Conservation (phyloP, 495 filamentous ascomycete species). For the Emericellopsis terricola region DNA sequence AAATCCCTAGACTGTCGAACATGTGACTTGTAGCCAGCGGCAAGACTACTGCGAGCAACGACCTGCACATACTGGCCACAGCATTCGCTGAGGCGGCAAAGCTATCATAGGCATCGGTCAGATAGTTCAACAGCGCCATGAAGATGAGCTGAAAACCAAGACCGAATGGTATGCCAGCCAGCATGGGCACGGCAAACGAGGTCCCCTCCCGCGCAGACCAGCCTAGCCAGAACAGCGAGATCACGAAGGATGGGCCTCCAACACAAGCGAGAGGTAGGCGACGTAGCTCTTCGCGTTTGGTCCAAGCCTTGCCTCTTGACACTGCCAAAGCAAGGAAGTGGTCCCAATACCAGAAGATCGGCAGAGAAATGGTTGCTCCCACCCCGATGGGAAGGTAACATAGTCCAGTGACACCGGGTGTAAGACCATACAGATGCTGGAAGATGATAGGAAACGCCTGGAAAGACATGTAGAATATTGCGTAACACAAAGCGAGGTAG, state of each 20-base stretch:
- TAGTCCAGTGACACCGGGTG: slow-evolving; percentile 24
- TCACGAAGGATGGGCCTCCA: slow-evolving; percentile 41
- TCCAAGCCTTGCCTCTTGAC: slow-evolving; percentile 12
- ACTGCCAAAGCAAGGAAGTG: slow-evolving; percentile 9
- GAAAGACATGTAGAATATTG: slow-evolving; percentile 63
- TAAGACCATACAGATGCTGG: slow-evolving; percentile 24
- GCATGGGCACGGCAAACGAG: slow-evolving; percentile 43
- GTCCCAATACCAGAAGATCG: slow-evolving; percentile 33
- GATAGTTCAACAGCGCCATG: slow-evolving; percentile 48
- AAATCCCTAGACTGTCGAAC: slow-evolving; percentile 18
- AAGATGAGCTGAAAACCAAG: slow-evolving; percentile 36
- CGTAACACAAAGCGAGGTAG: slow-evolving; percentile 51
- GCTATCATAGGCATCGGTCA: slow-evolving; percentile 59
- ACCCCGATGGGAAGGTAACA: slow-evolving; percentile 28
- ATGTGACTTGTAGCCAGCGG: slow-evolving; percentile 27
- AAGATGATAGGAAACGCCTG: slow-evolving; percentile 51
- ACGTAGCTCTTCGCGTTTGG: slow-evolving; percentile 34
- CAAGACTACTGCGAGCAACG: slow-evolving; percentile 42
- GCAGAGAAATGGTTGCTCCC: slow-evolving; percentile 25
- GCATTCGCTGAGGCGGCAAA: slow-evolving; percentile 57
- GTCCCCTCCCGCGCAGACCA: slow-evolving; percentile 40
- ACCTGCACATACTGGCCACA: slow-evolving; percentile 39
- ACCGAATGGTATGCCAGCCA: slow-evolving; percentile 51
- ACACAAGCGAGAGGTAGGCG: slow-evolving; percentile 51
- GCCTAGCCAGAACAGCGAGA: slow-evolving; percentile 55